Percentiles rank a stretch among this genome's conserved stretches.
phyloP scores from a whole-genome alignment of 768 basidiomycete species.

The Lactarius indigo region DNA sequence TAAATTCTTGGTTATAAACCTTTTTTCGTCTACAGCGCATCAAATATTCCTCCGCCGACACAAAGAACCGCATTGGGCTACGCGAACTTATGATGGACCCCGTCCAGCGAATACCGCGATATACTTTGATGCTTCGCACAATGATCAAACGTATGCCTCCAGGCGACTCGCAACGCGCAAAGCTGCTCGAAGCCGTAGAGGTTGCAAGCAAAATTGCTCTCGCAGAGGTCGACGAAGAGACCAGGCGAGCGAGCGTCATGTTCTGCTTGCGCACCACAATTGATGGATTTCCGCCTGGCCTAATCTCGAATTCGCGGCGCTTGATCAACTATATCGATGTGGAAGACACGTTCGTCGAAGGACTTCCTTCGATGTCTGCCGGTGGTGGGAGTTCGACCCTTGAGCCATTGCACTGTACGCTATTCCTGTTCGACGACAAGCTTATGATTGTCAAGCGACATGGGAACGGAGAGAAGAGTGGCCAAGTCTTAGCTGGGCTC shows the following conservation, averaged over 20 bases:
- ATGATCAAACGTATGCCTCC: constrained; percentile 90
- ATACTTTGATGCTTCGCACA: constrained; percentile 86
- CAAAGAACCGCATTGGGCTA: constrained; percentile 78
- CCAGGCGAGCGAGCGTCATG: constrained; percentile 83
- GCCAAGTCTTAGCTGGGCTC: constrained; percentile 66
- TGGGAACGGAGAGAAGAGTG: constrained; percentile 70
- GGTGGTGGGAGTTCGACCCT: constrained; percentile 36
- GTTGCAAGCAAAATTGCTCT: constrained; percentile 87
- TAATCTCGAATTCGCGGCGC: constrained; percentile 85
- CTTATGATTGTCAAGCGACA: constrained; percentile 87
- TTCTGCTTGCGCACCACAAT: constrained; percentile 81
- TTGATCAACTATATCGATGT: constrained; percentile 94
- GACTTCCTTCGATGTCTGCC: constrained; percentile 42
- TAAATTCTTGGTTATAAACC: not conserved
- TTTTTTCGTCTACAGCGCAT: constrained; percentile 52
- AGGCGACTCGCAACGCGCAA: constrained; percentile 71
- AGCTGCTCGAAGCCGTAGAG: constrained; percentile 79
- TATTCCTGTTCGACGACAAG: constrained; percentile 94
- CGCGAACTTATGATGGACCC: constrained; percentile 95
- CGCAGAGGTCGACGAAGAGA: constrained; percentile 90
- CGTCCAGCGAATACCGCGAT: constrained; percentile 92
- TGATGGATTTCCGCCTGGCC: constrained; percentile 83
- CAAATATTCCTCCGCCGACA: constrained; percentile 77
- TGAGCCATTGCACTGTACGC: constrained; percentile 70
- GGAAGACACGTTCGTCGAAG: constrained; percentile 69